Base-by-base conservation (phyloP, 495 filamentous ascomycete genomes). In the Aspergillus nanangensis region DNA sequence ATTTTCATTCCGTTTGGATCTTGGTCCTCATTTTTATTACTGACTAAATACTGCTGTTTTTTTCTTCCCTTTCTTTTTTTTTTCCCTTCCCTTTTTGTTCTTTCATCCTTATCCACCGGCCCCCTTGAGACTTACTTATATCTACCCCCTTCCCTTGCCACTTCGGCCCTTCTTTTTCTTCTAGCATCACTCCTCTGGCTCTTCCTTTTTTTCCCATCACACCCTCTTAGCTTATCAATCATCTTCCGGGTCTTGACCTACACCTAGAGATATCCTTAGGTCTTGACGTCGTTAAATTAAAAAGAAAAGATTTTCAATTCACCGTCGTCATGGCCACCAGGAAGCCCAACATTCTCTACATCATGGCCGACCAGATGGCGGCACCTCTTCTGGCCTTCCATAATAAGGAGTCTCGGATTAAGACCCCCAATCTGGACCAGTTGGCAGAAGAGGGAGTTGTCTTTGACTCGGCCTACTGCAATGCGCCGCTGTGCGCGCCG, bases 331-430 rank as follows among this genome's bases (percentile, higher is more conserved):
- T 74, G 70, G 61, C 63, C 39, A 52, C 57, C 23, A 67, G 69
- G 43, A 79, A 74, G 60, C 86, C 84, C 31, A 90, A 90, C 65
- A 85, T 90, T 51, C 76, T 90, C 39, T 88, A 87, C 67, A 88
- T 95, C 65, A 92, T 95, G 86, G 89, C 89, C 35, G 90, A 95
- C 67, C 90, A 95, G 70, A 81, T 95, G 65, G 83, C 90, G 17
- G 88, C 90, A 20, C 89, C 88, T 10, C 72, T 87, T 47, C 78
- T 95, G 43, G 87, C 84, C 66, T 85, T 92, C 57, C 83, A 94
- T 71, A 86, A 93, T 64, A 77, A 84, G 40, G 65, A 77, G 19
- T 93, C 88, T 1, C 81, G 79, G 52, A 90, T 95, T 66, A 83
- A 86, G 64, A 95, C 90, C 4, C 90, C 89, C 25, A 81, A 94